Base-by-base conservation (phyloP, 495 filamentous ascomycete genomes). In the Bathelium albidoporum region DNA sequence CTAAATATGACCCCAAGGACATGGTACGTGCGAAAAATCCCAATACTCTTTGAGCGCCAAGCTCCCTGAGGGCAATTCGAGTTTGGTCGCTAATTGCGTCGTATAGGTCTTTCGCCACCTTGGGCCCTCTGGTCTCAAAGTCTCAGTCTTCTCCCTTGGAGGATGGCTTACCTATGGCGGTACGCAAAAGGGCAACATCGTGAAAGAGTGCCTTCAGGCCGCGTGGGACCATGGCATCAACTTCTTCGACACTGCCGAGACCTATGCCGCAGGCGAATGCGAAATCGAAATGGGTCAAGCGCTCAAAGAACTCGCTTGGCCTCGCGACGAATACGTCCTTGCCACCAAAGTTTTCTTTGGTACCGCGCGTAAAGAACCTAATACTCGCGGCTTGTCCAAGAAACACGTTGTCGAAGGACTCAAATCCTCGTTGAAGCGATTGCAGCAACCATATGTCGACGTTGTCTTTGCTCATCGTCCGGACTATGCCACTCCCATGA, bases 281-380 rank as follows among this genome's bases (percentile, higher is more conserved):
- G 83, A 85, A 70, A 70, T 78, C 43, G 80, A 80, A 62, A 84
- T 86, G 81, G 83, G 83, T 10, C 68, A 78, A 64, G 79, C 80
- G 11, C 77, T 86, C 69, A 81, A 81, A 69, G 79, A 82, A 68
- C 66, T 77, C 22, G 68, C 24, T 4, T 77, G 75, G 78, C 77
- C 78, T 14, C 66, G 78, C 32, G 78, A 80, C 65, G 78, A 80
- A 64, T 80, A 77, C 60, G 78, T 80, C 9, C 68, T 79, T 10
- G 70, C 68, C 4, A 79, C 77, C 9, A 69, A 68, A 52, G 60
- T 66, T 32, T 78, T 74, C 70, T 77, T 77, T 61, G 76, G 76
- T 28, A 78, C 76, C 3, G 69, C 76, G 20, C 70, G 78, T 32
- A 79, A 79, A 65, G 78, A 80, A 63, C 78, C 78, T 20, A 80